Evolutionary conservation across 495 filamentous ascomycete species (phyloP).

Genomic region (Chaetomidium leptoderma): DNA sequence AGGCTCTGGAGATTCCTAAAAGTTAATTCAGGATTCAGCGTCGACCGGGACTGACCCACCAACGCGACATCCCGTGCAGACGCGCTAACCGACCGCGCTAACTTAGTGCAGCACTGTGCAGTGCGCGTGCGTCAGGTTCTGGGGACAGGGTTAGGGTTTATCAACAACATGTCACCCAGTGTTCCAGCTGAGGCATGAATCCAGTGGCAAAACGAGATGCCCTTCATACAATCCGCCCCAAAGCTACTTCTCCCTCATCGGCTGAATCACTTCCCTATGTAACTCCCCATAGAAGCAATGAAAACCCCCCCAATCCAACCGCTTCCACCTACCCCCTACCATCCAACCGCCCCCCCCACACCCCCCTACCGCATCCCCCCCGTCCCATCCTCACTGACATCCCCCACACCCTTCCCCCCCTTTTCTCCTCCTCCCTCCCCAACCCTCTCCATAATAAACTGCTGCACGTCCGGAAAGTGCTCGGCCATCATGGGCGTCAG

Average conservation of each 20-base stretch:
- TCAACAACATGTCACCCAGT: too few species aligned
- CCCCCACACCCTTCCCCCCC: slow-evolving; percentile 32
- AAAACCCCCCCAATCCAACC: background rate
- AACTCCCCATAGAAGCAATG: background rate
- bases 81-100: background rate
- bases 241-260: background rate
- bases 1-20: background rate
- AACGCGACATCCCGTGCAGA: slow-evolving; percentile 1
- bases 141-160: slow-evolving; percentile 6
- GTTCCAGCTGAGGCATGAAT: background rate
- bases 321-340: too few species aligned
- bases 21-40: background rate
- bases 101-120: too few species aligned
- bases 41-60: slow-evolving; percentile 11
- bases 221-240: background rate
- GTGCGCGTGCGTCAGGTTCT: too few species aligned
- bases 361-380: background rate
- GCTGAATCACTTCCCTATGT: background rate
- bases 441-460: slow-evolving; percentile 51
- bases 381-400: slow-evolving; percentile 42
- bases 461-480: slow-evolving; percentile 54
- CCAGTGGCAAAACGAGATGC: background rate
- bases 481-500: slow-evolving; percentile 61
- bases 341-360: background rate
- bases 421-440: slow-evolving; percentile 32